These are phyloP conservation scores for Prinsepia uniflora DNA, from an alignment of 306 rosid genomes.

Conservation along the genomic window DNA sequence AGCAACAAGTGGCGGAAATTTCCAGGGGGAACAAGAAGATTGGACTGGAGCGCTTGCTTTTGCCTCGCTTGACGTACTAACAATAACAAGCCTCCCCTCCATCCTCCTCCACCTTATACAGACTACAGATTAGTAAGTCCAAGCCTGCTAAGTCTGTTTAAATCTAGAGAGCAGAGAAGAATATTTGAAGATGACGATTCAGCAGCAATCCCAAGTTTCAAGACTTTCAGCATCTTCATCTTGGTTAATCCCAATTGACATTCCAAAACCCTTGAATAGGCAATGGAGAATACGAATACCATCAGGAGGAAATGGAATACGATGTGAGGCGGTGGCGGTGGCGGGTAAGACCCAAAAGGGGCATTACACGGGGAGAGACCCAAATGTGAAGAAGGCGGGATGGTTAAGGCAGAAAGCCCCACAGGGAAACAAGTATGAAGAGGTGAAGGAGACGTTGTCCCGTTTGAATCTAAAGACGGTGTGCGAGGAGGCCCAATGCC, in stretches of 20 bases:
- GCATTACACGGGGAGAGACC: slow-evolving; percentile 78
- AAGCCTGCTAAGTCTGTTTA: neutral
- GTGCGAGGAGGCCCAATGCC: slow-evolving; percentile 93
- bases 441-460: slow-evolving; percentile 60
- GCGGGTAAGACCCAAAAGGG: slow-evolving; percentile 27
- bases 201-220: neutral
- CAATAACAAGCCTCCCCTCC: neutral
- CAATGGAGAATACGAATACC: neutral
- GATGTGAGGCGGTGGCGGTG: slow-evolving; percentile 11
- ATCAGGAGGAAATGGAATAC: neutral
- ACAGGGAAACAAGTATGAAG: slow-evolving; percentile 56
- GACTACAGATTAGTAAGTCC: neutral
- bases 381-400: slow-evolving; percentile 63
- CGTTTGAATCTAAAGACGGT: slow-evolving; percentile 82
- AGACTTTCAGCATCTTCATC: neutral
- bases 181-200: neutral
- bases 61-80: neutral
- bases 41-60: neutral
- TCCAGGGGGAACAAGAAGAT: neutral
- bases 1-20: neutral
- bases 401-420: slow-evolving; percentile 92
- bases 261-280: neutral
- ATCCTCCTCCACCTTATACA: neutral
- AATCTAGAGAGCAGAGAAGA: neutral
- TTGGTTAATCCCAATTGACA: neutral